Conservation (phyloP, 1,284 basidiomycete species). For the Ceratobasidium theobromae region DNA sequence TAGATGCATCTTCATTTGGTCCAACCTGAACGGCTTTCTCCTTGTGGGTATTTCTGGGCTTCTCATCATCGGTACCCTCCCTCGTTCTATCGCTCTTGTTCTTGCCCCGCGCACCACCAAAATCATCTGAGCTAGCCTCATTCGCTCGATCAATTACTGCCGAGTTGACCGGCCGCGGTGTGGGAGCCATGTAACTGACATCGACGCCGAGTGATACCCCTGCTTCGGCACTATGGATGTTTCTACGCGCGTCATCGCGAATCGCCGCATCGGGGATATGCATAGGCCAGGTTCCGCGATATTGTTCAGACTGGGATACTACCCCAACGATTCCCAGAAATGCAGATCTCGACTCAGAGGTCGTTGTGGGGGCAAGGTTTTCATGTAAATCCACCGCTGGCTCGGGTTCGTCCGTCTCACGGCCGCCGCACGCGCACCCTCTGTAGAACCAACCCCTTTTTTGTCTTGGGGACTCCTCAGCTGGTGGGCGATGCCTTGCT, state of each 20-base stretch:
- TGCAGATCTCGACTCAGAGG: not conserved
- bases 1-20: not conserved
- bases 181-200: constrained; percentile 1
- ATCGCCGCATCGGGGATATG: not conserved
- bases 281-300: constrained; percentile 1
- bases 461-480: not conserved
- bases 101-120: no score
- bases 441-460: not conserved
- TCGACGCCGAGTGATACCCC: constrained; percentile 24
- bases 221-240: not conserved
- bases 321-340: not conserved
- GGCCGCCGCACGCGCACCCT: no score
- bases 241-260: not conserved
- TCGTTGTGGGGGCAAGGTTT: no score
- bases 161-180: not conserved
- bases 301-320: not conserved
- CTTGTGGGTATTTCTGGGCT: not conserved
- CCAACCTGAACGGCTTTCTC: not conserved
- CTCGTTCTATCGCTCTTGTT: not conserved
- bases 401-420: no score
- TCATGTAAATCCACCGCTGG: no score
- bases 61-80: not conserved
- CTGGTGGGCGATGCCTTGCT: not conserved
- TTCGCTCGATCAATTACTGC: not conserved
- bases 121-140: not conserved